These are phyloP conservation scores for Breviolum minutum DNA, from an alignment of 73 alveolate genomes.

Conservation along the genomic window DNA sequence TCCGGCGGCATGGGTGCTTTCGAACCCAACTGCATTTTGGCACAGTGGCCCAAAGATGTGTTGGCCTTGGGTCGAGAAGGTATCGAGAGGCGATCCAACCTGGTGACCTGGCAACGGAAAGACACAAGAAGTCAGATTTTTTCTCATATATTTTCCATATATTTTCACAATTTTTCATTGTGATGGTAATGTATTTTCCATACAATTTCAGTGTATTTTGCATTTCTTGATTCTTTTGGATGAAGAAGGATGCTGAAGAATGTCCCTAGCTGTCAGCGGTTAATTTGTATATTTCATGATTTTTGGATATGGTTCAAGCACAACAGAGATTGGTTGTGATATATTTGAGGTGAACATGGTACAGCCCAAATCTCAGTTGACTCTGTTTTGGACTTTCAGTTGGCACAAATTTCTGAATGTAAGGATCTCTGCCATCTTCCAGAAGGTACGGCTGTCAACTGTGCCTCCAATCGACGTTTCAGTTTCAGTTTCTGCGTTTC, in stretches of 20 bases:
- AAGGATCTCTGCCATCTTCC: slow-evolving; percentile 88
- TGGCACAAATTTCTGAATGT: not conserved
- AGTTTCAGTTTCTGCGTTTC: not conserved
- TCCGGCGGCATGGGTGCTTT: slow-evolving; percentile 79
- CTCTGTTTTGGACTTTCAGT: not conserved
- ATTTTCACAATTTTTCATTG: not conserved
- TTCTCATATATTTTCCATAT: too few species aligned
- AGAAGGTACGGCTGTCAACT: slow-evolving; percentile 5
- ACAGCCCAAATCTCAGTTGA: slow-evolving; percentile 21
- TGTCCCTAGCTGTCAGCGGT: not conserved
- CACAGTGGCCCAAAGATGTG: slow-evolving; percentile 54
- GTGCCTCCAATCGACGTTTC: not conserved
- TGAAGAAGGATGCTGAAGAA: not conserved
- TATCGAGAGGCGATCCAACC: slow-evolving; percentile 43
- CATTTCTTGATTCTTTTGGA: not conserved
- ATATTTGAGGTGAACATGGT: slow-evolving; percentile 60
- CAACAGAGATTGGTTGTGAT: not conserved
- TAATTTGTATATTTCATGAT: not conserved
- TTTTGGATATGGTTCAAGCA: not conserved
- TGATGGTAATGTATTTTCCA: too few species aligned
- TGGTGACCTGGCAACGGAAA: slow-evolving; percentile 18
- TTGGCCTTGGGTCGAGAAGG: slow-evolving; percentile 51
- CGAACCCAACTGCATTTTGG: slow-evolving; percentile 87
- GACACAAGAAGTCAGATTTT: not conserved
- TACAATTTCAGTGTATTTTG: not conserved